Percentiles rank a stretch among this genome's conserved stretches.
Conservation (phyloP, 2,329 filamentous ascomycete genomes). For the Nothomitra cinnamomea region DNA sequence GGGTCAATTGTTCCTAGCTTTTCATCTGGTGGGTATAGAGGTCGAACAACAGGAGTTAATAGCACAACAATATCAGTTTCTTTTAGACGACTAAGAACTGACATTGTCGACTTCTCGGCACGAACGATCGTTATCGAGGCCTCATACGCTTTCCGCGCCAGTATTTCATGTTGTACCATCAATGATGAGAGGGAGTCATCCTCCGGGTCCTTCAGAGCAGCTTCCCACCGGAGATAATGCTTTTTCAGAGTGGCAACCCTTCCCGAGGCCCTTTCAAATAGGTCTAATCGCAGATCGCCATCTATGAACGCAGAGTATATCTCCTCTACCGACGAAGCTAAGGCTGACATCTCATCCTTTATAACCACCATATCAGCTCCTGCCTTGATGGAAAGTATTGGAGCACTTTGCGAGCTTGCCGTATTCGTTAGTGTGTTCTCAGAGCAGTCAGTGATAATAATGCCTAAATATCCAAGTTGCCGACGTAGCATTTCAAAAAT, state of each 20-base stretch:
- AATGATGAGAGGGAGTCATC: conserved; percentile 6
- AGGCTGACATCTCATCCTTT: conserved; percentile 26
- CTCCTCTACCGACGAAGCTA: conserved; percentile 23
- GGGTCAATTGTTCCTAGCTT: neutral
- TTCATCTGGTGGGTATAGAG: neutral
- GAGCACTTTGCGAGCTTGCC: conserved; percentile 24
- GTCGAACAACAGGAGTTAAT: conserved; percentile 17
- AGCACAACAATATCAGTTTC: conserved; percentile 18
- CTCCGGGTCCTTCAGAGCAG: conserved; percentile 12
- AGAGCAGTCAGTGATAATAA: conserved; percentile 28
- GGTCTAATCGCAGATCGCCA: conserved; percentile 18
- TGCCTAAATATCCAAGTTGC: conserved; percentile 20
- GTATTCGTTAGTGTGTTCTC: conserved; percentile 26
- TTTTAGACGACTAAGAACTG: conserved; percentile 14
- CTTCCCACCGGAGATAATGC: conserved; percentile 20
- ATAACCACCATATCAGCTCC: conserved; percentile 29
- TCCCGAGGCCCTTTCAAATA: conserved; percentile 20
- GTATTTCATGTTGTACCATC: conserved; percentile 12
- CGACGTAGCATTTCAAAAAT: neutral
- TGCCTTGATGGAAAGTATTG: conserved; percentile 25
- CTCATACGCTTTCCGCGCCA: conserved; percentile 22
- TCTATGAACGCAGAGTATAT: conserved; percentile 22
- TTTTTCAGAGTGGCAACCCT: conserved; percentile 22
- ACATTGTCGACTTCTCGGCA: conserved; percentile 16
- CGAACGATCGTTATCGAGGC: conserved; percentile 26